These are phyloP conservation scores for Misopates orontium DNA, from an alignment of 257 asterid species.

Conservation along the genomic window DNA sequence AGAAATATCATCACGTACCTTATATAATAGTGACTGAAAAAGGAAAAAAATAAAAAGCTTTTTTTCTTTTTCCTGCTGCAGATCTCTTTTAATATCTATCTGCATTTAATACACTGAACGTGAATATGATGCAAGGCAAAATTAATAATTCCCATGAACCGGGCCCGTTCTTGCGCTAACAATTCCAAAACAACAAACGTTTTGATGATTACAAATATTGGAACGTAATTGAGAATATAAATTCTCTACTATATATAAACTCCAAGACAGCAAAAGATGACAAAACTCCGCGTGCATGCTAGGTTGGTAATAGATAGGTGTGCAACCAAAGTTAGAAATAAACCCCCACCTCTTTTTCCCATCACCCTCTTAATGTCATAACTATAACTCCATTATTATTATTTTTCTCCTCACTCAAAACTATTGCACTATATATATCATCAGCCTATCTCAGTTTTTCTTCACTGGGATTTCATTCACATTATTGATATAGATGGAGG, in stretches of 20 bases:
- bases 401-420: neutral
- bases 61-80: too few relatives aligned
- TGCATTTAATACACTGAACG: neutral
- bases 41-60: too few relatives aligned
- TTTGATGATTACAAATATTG: neutral
- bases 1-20: too few relatives aligned
- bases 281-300: neutral
- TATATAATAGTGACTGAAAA: too few relatives aligned
- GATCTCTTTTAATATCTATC: neutral
- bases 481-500: conserved; percentile 28
- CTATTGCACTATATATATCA: neutral
- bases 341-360: conserved; percentile 21
- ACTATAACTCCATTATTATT: conserved; percentile 13
- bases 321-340: conserved; percentile 25
- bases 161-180: neutral
- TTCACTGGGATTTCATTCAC: neutral
- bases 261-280: neutral
- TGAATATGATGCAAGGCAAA: neutral
- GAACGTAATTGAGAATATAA: neutral
- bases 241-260: neutral
- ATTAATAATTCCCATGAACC: neutral
- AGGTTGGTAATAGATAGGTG: conserved; percentile 35
- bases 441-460: neutral
- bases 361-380: conserved; percentile 23
- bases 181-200: neutral